A percentile compares a stretch with the other conserved stretches of the same genome.
phyloP scores from a whole-genome alignment of 176 grass and related monocot genomes.

The Zoysia pacifica region DNA sequence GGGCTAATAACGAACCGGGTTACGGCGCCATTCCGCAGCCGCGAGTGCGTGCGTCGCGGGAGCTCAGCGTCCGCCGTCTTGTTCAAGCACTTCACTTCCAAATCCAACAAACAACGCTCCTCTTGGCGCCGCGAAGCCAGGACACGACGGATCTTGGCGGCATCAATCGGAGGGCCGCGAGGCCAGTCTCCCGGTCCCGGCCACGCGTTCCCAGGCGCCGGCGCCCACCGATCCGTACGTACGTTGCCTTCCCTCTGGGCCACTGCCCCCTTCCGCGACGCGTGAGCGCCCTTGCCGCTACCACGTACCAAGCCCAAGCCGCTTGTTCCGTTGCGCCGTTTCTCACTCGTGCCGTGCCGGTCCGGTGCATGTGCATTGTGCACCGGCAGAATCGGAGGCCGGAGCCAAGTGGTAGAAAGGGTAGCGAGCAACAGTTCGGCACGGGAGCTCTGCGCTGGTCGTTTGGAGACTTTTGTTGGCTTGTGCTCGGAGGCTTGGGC shows the following conservation, averaged over 20 bases:
- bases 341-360: background rate
- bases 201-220: background rate
- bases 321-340: background rate
- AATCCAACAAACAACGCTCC: background rate
- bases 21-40: background rate
- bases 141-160: conserved; percentile 17
- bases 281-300: background rate
- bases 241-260: background rate
- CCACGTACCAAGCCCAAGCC: background rate
- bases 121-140: conserved; percentile 18
- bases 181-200: background rate
- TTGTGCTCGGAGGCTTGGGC: background rate
- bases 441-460: conserved; percentile 1
- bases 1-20: background rate
- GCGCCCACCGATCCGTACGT: too few relatives aligned
- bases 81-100: background rate
- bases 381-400: too few relatives aligned
- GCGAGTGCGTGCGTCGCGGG: background rate
- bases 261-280: conserved; percentile 11
- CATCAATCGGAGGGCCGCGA: background rate
- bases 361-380: background rate
- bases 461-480: conserved; percentile 16
- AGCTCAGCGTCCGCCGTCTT: background rate
- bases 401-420: background rate
- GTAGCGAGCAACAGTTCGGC: background rate